A percentile compares a stretch with the other conserved stretches of the same genome.
phyloP scores from a whole-genome alignment of 2,329 filamentous ascomycete genomes.

The Fusarium agapanthi region DNA sequence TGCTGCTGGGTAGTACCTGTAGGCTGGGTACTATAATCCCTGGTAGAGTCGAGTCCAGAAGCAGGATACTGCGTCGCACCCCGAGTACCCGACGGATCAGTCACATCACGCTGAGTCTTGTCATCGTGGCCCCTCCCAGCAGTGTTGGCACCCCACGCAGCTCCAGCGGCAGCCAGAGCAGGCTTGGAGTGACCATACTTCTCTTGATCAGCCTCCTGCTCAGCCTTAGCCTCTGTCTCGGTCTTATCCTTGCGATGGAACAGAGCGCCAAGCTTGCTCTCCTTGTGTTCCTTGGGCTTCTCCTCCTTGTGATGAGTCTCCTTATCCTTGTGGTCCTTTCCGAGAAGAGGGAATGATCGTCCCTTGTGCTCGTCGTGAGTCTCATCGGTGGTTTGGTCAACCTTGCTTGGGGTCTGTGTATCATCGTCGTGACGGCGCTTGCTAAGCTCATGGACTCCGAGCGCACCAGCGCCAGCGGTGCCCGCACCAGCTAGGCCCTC shows the following conservation, averaged over 20 bases:
- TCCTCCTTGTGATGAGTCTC: constrained; percentile 8
- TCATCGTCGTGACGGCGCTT: constrained; percentile 2
- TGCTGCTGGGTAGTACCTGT: neutral
- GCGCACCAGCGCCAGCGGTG: neutral
- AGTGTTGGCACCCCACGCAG: constrained; percentile 8
- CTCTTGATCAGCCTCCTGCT: neutral
- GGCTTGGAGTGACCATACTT: constrained; percentile 15
- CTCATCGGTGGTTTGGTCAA: neutral
- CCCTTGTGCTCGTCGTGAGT: constrained; percentile 16
- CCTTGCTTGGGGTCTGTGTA: neutral
- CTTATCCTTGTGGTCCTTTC: constrained; percentile 11
- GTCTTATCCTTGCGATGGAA: constrained; percentile 25
- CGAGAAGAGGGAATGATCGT: constrained; percentile 23
- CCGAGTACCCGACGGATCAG: neutral
- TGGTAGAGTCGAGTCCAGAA: neutral
- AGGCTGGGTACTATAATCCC: neutral
- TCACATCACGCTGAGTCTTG: neutral
- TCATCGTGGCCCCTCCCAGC: constrained; percentile 18
- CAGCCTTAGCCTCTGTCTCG: neutral
- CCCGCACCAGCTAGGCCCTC: constrained; percentile 14
- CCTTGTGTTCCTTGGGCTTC: constrained; percentile 12
- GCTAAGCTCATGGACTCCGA: constrained; percentile 10
- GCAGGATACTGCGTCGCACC: neutral
- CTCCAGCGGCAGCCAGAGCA: constrained; percentile 27
- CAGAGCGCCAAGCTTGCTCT: constrained; percentile 7